phyloP scores from a whole-genome alignment of 352 stramenopile genomes.

The Globisporangium splendens region DNA sequence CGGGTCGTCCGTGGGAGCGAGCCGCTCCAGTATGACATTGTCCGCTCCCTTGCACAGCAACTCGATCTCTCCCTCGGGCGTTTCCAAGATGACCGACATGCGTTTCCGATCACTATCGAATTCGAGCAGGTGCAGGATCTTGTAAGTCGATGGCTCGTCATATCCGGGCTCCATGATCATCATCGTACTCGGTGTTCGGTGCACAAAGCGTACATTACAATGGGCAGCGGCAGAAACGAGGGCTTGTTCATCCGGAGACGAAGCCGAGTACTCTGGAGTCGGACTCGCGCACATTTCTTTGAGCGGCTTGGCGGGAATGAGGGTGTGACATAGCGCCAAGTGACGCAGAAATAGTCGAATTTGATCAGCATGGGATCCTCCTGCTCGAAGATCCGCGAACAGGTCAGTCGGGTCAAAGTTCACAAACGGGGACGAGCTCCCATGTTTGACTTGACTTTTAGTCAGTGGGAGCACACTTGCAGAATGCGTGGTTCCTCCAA shows the following conservation, averaged over 20 bases:
- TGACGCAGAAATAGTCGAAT: slow-evolving; percentile 71
- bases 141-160: slow-evolving; percentile 56
- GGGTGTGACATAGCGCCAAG: slow-evolving; percentile 75
- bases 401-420: slow-evolving; percentile 70
- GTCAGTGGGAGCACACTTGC: neutral
- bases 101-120: slow-evolving; percentile 97
- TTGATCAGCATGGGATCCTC: slow-evolving; percentile 29
- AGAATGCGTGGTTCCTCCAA: slow-evolving; percentile 21
- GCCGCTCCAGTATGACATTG: slow-evolving; percentile 75
- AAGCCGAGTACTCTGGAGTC: slow-evolving; percentile 70
- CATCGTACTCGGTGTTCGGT: slow-evolving; percentile 60
- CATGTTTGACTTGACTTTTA: neutral
- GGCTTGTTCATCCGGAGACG: slow-evolving; percentile 78
- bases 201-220: slow-evolving; percentile 77
- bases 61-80: slow-evolving; percentile 47
- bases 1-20: slow-evolving; percentile 17
- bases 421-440: slow-evolving; percentile 34
- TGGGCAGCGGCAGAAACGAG: slow-evolving; percentile 69
- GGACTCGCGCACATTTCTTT: slow-evolving; percentile 76
- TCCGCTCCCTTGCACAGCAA: slow-evolving; percentile 80
- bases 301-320: slow-evolving; percentile 70
- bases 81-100: slow-evolving; percentile 95
- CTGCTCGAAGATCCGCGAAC: slow-evolving; percentile 47
- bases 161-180: slow-evolving; percentile 48
- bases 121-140: slow-evolving; percentile 92